These are phyloP conservation scores for Marasmius sp. DNA, from an alignment of 1,284 basidiomycete genomes.

Conservation along the genomic window DNA sequence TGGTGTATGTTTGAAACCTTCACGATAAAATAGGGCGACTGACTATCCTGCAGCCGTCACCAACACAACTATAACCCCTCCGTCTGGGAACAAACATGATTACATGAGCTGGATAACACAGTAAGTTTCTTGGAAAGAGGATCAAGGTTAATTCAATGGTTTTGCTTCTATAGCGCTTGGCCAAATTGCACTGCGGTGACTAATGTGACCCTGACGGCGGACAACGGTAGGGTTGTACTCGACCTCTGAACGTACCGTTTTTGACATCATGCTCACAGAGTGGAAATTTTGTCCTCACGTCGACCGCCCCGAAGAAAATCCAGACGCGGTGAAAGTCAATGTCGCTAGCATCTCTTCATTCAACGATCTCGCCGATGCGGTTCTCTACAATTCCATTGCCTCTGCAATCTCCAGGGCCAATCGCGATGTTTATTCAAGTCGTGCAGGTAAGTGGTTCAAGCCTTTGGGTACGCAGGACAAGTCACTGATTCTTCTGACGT, in stretches of 20 bases:
- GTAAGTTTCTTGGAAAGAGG: constrained; percentile 27
- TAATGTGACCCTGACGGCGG: neutral
- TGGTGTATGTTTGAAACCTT: constrained; percentile 44
- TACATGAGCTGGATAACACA: constrained; percentile 60
- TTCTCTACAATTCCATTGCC: constrained; percentile 62
- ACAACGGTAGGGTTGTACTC: neutral
- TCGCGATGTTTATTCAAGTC: constrained; percentile 28
- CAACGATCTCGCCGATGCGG: constrained; percentile 54
- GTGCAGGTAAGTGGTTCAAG: constrained; percentile 29
- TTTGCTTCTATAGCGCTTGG: constrained; percentile 1
- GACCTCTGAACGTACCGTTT: neutral
- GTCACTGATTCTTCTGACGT: neutral
- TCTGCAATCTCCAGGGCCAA: constrained; percentile 40
- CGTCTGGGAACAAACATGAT: constrained; percentile 46
- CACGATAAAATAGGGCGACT: neutral
- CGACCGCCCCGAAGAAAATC: constrained; percentile 37
- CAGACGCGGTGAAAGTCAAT: constrained; percentile 57
- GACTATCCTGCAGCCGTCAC: constrained; percentile 34
- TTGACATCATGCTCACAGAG: neutral
- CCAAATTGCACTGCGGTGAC: constrained; percentile 8
- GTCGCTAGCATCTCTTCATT: constrained; percentile 48
- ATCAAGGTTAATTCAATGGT: neutral
- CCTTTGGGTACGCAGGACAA: neutral
- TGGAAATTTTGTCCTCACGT: neutral
- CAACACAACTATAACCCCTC: constrained; percentile 37